Evolutionary conservation across 805 yeast species (phyloP).

Genomic region (Sporopachydermia lactativora): DNA sequence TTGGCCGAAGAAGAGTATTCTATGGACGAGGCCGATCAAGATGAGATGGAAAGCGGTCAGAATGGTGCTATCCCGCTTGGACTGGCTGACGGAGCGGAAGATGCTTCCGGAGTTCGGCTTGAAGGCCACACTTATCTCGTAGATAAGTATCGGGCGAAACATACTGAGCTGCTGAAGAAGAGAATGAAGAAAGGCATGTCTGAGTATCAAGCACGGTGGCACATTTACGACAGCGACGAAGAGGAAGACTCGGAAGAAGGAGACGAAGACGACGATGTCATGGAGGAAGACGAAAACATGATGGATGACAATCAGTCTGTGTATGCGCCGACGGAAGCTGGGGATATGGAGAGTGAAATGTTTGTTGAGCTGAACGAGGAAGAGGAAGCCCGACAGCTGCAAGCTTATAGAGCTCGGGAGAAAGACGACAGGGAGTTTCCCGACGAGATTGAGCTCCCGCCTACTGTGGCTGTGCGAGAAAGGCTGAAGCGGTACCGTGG

Average conservation of each 20-base stretch:
- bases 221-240: slow-evolving; percentile 30
- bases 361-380: slow-evolving; percentile 66
- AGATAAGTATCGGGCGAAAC: slow-evolving; percentile 8
- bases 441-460: slow-evolving; percentile 82
- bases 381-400: slow-evolving; percentile 70
- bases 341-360: slow-evolving; percentile 33
- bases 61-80: slow-evolving; percentile 8
- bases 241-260: slow-evolving; percentile 20
- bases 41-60: slow-evolving; percentile 14
- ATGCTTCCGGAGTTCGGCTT: slow-evolving; percentile 27
- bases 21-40: slow-evolving; percentile 16
- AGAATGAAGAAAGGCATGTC: slow-evolving; percentile 59
- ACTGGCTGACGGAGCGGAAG: slow-evolving; percentile 11
- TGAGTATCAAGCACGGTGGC: slow-evolving; percentile 65
- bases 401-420: slow-evolving; percentile 51
- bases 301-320: slow-evolving; percentile 6
- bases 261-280: slow-evolving; percentile 16
- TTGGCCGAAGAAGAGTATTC: slow-evolving; percentile 12
- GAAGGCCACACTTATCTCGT: slow-evolving; percentile 42
- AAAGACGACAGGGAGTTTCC: slow-evolving; percentile 88
- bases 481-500: slow-evolving; percentile 75
- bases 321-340: slow-evolving; percentile 32
- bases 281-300: slow-evolving; percentile 10
- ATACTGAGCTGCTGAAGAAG: slow-evolving; percentile 13
- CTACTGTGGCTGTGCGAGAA: slow-evolving; percentile 61